Conservation (phyloP, 768 basidiomycete genomes). For the Daedaleopsis sinensis region DNA sequence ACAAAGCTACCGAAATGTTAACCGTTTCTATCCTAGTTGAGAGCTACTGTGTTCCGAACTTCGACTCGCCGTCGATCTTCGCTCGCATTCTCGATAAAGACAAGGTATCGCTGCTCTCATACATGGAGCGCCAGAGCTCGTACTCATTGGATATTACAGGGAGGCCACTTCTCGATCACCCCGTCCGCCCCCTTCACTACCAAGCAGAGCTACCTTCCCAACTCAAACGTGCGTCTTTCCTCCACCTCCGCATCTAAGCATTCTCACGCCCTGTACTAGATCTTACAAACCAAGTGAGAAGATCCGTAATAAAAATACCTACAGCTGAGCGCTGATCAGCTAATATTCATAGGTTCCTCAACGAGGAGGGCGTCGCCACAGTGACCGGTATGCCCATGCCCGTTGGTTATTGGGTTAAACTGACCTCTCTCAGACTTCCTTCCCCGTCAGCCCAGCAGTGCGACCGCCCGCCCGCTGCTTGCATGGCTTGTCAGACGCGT, state of each 20-base stretch:
- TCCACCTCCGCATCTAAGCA: not conserved
- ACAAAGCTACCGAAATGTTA: not conserved
- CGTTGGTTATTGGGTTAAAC: constrained; percentile 3
- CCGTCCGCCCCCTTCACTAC: constrained; percentile 69
- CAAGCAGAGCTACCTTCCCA: constrained; percentile 84
- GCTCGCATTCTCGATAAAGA: constrained; percentile 88
- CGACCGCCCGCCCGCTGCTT: constrained; percentile 61
- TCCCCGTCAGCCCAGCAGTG: constrained; percentile 57
- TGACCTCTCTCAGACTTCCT: constrained; percentile 61
- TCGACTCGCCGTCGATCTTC: constrained; percentile 92
- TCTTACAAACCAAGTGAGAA: constrained; percentile 77
- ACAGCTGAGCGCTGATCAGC: not conserved
- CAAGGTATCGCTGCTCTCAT: constrained; percentile 43
- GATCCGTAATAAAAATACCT: not conserved
- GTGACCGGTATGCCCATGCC: constrained; percentile 62
- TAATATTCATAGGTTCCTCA: constrained; percentile 59
- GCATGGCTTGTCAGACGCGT: constrained; percentile 86
- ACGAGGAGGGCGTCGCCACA: constrained; percentile 82
- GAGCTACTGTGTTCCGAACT: constrained; percentile 90
- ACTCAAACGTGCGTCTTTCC: constrained; percentile 65
- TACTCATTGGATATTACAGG: constrained; percentile 40
- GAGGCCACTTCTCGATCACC: constrained; percentile 91
- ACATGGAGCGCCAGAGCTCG: not conserved
- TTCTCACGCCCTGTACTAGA: constrained; percentile 41
- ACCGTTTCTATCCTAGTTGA: constrained; percentile 56